A percentile compares a stretch with the other conserved stretches of the same genome.
phyloP scores from a whole-genome alignment of 192 early-diverging fungal species.

The Coemansia furcata region DNA sequence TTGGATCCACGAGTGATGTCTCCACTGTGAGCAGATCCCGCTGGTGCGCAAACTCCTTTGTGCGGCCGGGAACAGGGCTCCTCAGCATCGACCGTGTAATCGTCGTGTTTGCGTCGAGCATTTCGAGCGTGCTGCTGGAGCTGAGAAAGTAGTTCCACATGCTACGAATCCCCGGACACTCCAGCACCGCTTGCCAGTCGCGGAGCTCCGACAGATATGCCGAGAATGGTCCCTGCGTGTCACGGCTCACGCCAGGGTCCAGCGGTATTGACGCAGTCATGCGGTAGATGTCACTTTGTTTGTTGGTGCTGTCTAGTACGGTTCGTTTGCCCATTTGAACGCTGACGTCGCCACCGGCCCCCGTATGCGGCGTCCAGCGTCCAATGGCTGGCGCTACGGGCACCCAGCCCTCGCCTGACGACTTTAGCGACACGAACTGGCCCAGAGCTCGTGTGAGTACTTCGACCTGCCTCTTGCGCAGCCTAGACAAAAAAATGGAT shows the following conservation, averaged over 20 bases:
- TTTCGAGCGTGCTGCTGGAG: conserved; percentile 34
- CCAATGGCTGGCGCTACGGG: conserved; percentile 10
- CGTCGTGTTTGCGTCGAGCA: conserved; percentile 46
- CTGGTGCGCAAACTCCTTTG: conserved; percentile 30
- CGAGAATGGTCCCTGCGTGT: conserved; percentile 44
- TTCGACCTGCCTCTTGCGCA: conserved; percentile 44
- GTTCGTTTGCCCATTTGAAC: conserved; percentile 25
- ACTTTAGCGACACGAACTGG: conserved; percentile 48
- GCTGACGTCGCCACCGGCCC: conserved; percentile 34
- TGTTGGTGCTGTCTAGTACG: neutral
- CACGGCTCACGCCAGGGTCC: conserved; percentile 30
- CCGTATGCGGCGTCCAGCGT: conserved; percentile 1
- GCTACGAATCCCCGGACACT: conserved; percentile 47
- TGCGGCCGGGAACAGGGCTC: conserved; percentile 38
- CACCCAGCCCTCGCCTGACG: conserved; percentile 42
- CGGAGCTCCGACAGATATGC: conserved; percentile 48
- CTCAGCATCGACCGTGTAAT: conserved; percentile 36
- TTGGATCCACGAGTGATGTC: conserved; percentile 51
- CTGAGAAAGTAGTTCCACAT: conserved; percentile 49
- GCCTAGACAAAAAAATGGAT: conserved; percentile 15
- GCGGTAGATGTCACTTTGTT: conserved; percentile 30
- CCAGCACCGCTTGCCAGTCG: conserved; percentile 52
- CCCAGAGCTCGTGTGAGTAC: conserved; percentile 41
- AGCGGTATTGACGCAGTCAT: conserved; percentile 46
- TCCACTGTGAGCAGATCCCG: conserved; percentile 51